phyloP scores from a whole-genome alignment of 2,329 filamentous ascomycete genomes.

The Zymoseptoria pseudotritici region DNA sequence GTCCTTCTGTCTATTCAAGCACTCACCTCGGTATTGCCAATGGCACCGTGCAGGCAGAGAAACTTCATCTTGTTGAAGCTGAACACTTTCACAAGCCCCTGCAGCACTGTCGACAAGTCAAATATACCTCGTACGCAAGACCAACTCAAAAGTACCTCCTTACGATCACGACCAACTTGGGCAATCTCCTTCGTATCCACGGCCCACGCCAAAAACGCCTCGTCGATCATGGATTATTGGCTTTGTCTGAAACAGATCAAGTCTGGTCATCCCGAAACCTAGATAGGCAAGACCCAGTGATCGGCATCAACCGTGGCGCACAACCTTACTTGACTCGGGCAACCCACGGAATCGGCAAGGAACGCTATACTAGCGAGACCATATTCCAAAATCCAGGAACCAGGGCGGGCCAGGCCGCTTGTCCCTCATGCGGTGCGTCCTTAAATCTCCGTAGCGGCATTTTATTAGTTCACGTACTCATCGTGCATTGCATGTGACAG shows the following conservation, averaged over 20 bases:
- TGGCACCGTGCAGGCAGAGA: constrained; percentile 52
- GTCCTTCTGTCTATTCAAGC: constrained; percentile 2
- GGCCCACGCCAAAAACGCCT: background rate
- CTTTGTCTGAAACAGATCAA: background rate
- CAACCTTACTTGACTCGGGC: too few species aligned
- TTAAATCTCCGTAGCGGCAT: too few species aligned
- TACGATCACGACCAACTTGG: too few species aligned
- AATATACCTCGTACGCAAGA: background rate
- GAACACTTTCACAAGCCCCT: background rate
- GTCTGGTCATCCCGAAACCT: background rate
- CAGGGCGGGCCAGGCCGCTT: too few species aligned
- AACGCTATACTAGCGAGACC: too few species aligned
- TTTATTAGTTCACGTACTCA: too few species aligned
- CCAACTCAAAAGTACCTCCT: background rate
- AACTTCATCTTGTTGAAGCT: constrained; percentile 42
- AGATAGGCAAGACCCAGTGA: background rate
- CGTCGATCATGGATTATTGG: background rate
- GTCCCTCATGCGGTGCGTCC: too few species aligned
- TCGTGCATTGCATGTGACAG: too few species aligned
- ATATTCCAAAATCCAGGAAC: too few species aligned
- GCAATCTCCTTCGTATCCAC: background rate
- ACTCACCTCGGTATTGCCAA: constrained; percentile 49
- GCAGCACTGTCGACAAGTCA: background rate
- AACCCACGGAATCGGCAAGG: too few species aligned
- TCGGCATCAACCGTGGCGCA: background rate